Conservation (phyloP, 2,329 filamentous ascomycete genomes). For the Penicillium sp. region DNA sequence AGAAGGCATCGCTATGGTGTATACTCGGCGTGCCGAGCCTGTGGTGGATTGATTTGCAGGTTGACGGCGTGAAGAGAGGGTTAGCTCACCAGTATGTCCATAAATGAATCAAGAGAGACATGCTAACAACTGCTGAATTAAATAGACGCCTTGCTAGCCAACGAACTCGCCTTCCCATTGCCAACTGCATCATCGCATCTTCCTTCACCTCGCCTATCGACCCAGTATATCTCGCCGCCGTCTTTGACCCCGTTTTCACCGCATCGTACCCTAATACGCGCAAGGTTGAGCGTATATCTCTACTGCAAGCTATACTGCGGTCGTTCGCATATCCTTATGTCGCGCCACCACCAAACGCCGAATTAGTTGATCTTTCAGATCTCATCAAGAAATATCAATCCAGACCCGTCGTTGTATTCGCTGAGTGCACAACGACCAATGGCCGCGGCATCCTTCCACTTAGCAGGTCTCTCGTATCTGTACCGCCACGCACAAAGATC, state of each 20-base stretch:
- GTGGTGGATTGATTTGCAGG: constrained; percentile 98
- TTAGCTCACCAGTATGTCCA: constrained; percentile 37
- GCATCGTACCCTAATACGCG: constrained; percentile 71
- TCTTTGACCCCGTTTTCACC: constrained; percentile 95
- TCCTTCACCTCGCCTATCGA: constrained; percentile 93
- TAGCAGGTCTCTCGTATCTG: constrained; percentile 66
- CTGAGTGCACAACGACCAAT: constrained; percentile 92
- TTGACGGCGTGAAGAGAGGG: constrained; percentile 93
- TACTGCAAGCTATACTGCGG: constrained; percentile 69
- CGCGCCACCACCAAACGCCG: constrained; percentile 43
- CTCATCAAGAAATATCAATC: constrained; percentile 66
- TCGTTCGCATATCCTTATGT: constrained; percentile 62
- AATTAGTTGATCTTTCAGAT: constrained; percentile 58
- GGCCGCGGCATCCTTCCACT: constrained; percentile 84
- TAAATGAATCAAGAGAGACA: background rate
- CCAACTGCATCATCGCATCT: constrained; percentile 77
- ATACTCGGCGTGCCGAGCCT: constrained; percentile 85
- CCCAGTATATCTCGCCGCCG: constrained; percentile 85
- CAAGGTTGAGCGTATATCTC: constrained; percentile 70
- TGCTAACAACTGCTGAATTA: background rate
- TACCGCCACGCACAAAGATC: constrained; percentile 65
- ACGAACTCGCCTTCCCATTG: constrained; percentile 69
- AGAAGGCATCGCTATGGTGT: constrained; percentile 83
- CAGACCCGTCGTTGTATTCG: constrained; percentile 80
- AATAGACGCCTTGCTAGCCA: constrained; percentile 66